A percentile compares a stretch with the other conserved stretches of the same genome.
These are phyloP conservation scores for Podaxis sp. DNA, from an alignment of 768 basidiomycete genomes.

Conservation along the genomic window DNA sequence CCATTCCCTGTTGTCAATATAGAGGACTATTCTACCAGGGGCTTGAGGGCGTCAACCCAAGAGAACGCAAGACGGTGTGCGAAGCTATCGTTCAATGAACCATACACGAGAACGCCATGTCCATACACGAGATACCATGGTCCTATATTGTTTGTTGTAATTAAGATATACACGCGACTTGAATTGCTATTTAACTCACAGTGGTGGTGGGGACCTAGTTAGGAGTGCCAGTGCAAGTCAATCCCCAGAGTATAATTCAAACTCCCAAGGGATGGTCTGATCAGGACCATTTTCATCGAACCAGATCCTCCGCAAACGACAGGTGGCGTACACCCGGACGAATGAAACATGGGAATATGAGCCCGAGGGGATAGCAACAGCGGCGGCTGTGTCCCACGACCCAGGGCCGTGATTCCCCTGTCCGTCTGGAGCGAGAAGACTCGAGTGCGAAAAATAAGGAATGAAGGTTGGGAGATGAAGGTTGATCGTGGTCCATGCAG, in stretches of 20 bases:
- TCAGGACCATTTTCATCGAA: conserved; percentile 55
- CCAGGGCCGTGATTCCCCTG: not conserved
- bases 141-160: not conserved
- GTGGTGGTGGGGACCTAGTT: not conserved
- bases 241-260: conserved; percentile 54
- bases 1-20: not conserved
- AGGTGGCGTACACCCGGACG: conserved; percentile 75
- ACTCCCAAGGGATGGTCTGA: conserved; percentile 70
- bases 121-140: not conserved
- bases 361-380: not conserved
- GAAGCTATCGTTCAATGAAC: not conserved
- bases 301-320: conserved; percentile 77
- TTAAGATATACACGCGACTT: not conserved
- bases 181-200: too few relatives aligned
- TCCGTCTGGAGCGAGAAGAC: conserved; percentile 25
- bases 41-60: not conserved
- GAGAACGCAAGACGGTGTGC: not conserved
- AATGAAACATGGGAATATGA: conserved; percentile 65
- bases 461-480: conserved; percentile 61
- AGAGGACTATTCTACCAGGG: not conserved
- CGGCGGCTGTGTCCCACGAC: not conserved
- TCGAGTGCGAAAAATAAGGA: conserved; percentile 50
- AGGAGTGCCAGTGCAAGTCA: not conserved
- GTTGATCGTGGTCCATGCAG: conserved; percentile 66
- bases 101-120: not conserved